Conservation (phyloP, 129 eudicot genomes). For the Apium graveolens region DNA sequence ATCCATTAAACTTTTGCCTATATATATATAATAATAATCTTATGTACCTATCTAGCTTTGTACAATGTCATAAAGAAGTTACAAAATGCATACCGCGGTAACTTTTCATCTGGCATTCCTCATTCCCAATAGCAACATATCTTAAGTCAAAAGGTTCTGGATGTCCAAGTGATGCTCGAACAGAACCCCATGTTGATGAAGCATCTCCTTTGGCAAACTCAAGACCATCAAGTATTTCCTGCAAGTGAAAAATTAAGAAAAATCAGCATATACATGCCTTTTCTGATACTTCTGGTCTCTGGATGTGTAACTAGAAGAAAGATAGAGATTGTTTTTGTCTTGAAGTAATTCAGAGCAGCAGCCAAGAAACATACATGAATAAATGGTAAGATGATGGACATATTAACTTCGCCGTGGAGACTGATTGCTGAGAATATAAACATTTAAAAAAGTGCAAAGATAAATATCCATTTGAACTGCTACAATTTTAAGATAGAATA, state of each 20-base stretch:
- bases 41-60: not conserved
- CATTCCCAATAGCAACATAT: conserved; percentile 88
- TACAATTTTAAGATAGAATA: not conserved
- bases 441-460: not conserved
- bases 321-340: not conserved
- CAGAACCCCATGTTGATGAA: conserved; percentile 55
- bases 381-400: conserved; percentile 49
- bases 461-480: not conserved
- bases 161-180: conserved; percentile 48
- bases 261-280: not conserved
- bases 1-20: too few species aligned
- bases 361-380: conserved; percentile 46
- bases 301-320: not conserved
- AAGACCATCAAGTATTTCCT: conserved; percentile 85
- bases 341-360: not conserved
- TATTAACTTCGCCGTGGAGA: conserved; percentile 50
- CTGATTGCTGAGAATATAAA: conserved; percentile 49
- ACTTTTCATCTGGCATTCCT: conserved; percentile 55
- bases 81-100: conserved; percentile 55
- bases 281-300: not conserved
- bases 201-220: conserved; percentile 88
- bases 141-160: conserved; percentile 54
- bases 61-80: not conserved
- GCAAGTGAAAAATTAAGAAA: not conserved
- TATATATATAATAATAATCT: not conserved